A percentile compares a stretch with the other conserved stretches of the same genome.
phyloP scores from a whole-genome alignment of 371 early-diverging fungal genomes.

The Mucor racemosus region DNA sequence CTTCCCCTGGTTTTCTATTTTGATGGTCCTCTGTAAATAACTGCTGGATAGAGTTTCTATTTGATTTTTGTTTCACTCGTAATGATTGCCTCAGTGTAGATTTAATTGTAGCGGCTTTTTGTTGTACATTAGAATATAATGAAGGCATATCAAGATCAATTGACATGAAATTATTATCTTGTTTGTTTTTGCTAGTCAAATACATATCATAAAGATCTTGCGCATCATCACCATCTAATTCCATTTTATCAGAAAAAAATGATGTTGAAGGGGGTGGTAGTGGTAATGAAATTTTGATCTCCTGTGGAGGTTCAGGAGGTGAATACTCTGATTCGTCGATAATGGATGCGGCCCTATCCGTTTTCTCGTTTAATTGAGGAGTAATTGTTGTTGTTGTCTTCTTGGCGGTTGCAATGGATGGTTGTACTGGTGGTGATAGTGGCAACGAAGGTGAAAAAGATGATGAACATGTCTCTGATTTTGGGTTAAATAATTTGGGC shows the following conservation, averaged over 20 bases:
- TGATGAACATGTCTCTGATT: neutral
- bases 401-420: neutral
- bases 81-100: slow-evolving; percentile 38
- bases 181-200: slow-evolving; percentile 17
- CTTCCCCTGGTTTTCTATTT: neutral
- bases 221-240: slow-evolving; percentile 31
- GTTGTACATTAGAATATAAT: slow-evolving; percentile 19
- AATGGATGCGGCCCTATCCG: slow-evolving; percentile 18
- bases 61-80: slow-evolving; percentile 31
- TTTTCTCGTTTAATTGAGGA: slow-evolving; percentile 14
- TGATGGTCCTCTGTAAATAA: slow-evolving; percentile 9
- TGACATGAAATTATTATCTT: slow-evolving; percentile 21
- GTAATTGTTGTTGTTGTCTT: neutral
- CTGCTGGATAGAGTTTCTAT: slow-evolving; percentile 18
- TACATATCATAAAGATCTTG: slow-evolving; percentile 41
- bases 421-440: neutral
- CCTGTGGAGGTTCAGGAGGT: slow-evolving; percentile 39
- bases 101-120: slow-evolving; percentile 38
- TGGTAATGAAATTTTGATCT: slow-evolving; percentile 34
- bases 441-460: slow-evolving; percentile 3
- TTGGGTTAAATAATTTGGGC: neutral
- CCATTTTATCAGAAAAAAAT: slow-evolving; percentile 49
- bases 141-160: slow-evolving; percentile 25
- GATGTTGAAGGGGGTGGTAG: slow-evolving; percentile 39
- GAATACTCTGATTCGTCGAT: slow-evolving; percentile 20